These are phyloP conservation scores for Cryptosporidium baileyi DNA, from an alignment of 169 alveolate genomes.

Conservation along the genomic window DNA sequence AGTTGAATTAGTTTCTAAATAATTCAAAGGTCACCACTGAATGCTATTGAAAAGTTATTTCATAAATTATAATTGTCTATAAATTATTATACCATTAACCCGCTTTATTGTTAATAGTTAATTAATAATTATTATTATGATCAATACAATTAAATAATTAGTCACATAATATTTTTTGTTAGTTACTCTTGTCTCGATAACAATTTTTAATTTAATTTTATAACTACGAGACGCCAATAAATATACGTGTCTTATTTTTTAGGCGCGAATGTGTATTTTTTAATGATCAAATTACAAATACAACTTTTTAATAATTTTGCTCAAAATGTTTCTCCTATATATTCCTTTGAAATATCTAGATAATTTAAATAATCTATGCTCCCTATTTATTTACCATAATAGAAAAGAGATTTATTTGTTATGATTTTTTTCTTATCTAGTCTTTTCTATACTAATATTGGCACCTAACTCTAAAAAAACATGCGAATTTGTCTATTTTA, in stretches of 20 bases:
- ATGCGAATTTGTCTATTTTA: too few relatives aligned
- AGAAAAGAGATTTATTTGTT: too few relatives aligned
- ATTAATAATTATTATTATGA: conserved; percentile 21
- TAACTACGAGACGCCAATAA: conserved; percentile 47
- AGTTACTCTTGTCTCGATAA: conserved; percentile 24
- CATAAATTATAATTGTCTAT: not conserved
- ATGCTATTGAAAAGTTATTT: not conserved
- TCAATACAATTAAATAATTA: not conserved
- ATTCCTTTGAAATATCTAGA: too few relatives aligned
- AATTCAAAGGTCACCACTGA: conserved; percentile 25
- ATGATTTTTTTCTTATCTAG: too few relatives aligned
- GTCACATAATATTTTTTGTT: too few relatives aligned
- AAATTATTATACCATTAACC: not conserved
- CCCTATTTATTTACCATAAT: too few relatives aligned
- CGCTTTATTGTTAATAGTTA: conserved; percentile 5
- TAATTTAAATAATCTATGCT: too few relatives aligned
- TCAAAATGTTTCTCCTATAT: too few relatives aligned
- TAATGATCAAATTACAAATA: not conserved
- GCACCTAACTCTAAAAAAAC: too few relatives aligned
- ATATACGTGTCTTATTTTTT: conserved; percentile 34
- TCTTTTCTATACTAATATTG: too few relatives aligned
- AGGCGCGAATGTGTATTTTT: not conserved
- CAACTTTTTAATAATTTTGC: too few relatives aligned
- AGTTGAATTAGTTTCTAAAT: too few relatives aligned
- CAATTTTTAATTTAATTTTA: not conserved